A percentile compares a stretch with the other conserved stretches of the same genome.
These are phyloP conservation scores for Metschnikowia chrysomelidarum DNA, from an alignment of 805 yeast genomes.

Conservation along the genomic window DNA sequence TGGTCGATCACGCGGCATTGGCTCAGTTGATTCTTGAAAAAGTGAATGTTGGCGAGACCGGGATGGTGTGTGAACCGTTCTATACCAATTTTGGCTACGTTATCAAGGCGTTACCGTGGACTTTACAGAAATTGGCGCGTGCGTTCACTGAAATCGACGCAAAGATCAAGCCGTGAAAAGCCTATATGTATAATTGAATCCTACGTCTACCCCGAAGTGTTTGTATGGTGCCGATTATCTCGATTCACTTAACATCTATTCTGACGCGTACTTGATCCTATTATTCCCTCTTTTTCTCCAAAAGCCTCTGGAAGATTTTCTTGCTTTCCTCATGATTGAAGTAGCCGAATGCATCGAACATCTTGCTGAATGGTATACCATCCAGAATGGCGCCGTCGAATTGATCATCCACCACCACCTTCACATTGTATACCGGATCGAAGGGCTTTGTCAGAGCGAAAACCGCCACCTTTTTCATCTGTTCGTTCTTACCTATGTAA, in stretches of 20 bases:
- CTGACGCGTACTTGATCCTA: too few species aligned
- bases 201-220: too few species aligned
- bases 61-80: slow-evolving; percentile 44
- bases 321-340: slow-evolving; percentile 36
- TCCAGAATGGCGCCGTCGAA: slow-evolving; percentile 14
- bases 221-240: too few species aligned
- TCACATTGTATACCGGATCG: slow-evolving; percentile 45
- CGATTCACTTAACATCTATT: too few species aligned
- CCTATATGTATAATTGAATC: too few species aligned
- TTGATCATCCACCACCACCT: slow-evolving; percentile 29
- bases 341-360: slow-evolving; percentile 49
- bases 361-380: slow-evolving; percentile 33
- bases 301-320: slow-evolving; percentile 21
- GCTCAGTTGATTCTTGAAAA: slow-evolving; percentile 35
- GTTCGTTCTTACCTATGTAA: slow-evolving; percentile 41
- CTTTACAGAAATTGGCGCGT: slow-evolving; percentile 35
- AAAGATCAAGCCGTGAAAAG: slow-evolving; percentile 24
- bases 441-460: slow-evolving; percentile 39
- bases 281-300: slow-evolving; percentile 20
- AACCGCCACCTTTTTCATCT: slow-evolving; percentile 36
- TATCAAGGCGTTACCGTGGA: slow-evolving; percentile 41
- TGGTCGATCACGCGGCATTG: slow-evolving; percentile 37
- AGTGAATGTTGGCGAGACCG: slow-evolving; percentile 38
- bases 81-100: slow-evolving; percentile 47
- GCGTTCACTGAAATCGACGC: slow-evolving; percentile 39